phyloP scores from a whole-genome alignment of 495 filamentous ascomycete species.

The Sphaerosporella brunnea region DNA sequence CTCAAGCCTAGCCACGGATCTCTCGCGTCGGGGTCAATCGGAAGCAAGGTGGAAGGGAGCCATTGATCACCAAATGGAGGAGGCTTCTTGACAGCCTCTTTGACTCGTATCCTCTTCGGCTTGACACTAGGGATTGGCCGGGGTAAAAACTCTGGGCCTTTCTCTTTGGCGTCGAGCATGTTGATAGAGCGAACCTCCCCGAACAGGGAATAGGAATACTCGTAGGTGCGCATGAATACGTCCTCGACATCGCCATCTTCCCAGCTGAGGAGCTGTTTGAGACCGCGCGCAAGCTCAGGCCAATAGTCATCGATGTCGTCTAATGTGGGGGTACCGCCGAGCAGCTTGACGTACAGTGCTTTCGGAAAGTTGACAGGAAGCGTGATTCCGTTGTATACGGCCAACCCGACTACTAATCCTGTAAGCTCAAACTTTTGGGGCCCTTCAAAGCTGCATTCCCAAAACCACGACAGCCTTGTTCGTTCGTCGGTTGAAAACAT shows the following conservation, averaged over 20 bases:
- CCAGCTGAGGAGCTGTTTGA: constrained; percentile 57
- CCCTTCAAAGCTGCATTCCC: constrained; percentile 58
- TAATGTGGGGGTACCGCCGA: constrained; percentile 38
- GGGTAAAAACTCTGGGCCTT: constrained; percentile 17
- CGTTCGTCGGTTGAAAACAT: constrained; percentile 57
- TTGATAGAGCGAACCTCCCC: constrained; percentile 39
- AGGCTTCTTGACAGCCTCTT: neutral
- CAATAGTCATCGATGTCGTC: constrained; percentile 71
- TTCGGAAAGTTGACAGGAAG: constrained; percentile 75
- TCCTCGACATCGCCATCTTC: constrained; percentile 63
- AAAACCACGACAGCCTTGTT: constrained; percentile 72
- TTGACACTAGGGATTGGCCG: constrained; percentile 5
- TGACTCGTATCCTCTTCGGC: neutral
- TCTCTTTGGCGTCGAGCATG: constrained; percentile 30
- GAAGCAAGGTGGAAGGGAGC: no score
- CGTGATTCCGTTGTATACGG: constrained; percentile 86
- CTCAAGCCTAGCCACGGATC: constrained; percentile 15
- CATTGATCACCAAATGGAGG: neutral
- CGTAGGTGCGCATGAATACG: constrained; percentile 62
- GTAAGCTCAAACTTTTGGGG: constrained; percentile 81
- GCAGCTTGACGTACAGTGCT: constrained; percentile 64
- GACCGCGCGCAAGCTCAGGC: constrained; percentile 56
- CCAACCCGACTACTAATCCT: constrained; percentile 69
- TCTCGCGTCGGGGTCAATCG: neutral
- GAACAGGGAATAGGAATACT: constrained; percentile 59